Evolutionary conservation across 768 basidiomycete species (phyloP).

Genomic region (Lentinula lateritia): DNA sequence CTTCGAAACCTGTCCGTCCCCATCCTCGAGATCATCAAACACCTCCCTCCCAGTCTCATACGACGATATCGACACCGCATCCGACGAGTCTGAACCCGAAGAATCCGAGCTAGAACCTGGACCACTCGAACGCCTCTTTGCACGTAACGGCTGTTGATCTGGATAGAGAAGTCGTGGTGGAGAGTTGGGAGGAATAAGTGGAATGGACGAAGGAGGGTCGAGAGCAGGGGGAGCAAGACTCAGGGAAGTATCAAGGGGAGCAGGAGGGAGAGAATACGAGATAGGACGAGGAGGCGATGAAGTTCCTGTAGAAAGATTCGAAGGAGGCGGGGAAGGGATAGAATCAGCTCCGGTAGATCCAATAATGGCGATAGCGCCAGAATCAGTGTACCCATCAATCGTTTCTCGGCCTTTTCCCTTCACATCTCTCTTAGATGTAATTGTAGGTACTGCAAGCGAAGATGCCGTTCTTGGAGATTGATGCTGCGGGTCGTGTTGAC

Average conservation of each 20-base stretch:
- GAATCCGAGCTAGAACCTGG: conserved; percentile 5
- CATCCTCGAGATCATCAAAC: conserved; percentile 30
- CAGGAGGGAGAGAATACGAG: too few relatives aligned
- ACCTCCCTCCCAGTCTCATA: conserved; percentile 64
- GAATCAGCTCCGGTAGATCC: neutral
- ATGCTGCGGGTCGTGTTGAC: neutral
- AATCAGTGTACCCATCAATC: neutral
- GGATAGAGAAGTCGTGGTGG: neutral
- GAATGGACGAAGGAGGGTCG: too few relatives aligned
- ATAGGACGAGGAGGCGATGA: neutral
- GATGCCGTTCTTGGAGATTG: neutral
- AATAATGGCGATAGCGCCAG: neutral
- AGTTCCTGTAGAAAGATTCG: neutral
- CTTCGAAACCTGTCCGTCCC: conserved; percentile 11
- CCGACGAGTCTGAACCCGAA: conserved; percentile 15
- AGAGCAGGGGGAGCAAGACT: too few relatives aligned
- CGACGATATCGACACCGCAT: conserved; percentile 49
- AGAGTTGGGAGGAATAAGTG: neutral
- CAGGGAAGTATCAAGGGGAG: too few relatives aligned
- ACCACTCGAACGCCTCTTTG: conserved; percentile 1
- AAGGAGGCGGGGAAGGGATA: neutral
- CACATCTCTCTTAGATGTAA: neutral
- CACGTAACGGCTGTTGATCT: neutral
- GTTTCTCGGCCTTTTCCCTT: neutral
- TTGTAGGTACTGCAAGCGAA: neutral